Evolutionary conservation across 306 rosid genomes (phyloP), one percentile per base, ranked within the genome.

Genomic region (Vigna reflexopilosa): DNA sequence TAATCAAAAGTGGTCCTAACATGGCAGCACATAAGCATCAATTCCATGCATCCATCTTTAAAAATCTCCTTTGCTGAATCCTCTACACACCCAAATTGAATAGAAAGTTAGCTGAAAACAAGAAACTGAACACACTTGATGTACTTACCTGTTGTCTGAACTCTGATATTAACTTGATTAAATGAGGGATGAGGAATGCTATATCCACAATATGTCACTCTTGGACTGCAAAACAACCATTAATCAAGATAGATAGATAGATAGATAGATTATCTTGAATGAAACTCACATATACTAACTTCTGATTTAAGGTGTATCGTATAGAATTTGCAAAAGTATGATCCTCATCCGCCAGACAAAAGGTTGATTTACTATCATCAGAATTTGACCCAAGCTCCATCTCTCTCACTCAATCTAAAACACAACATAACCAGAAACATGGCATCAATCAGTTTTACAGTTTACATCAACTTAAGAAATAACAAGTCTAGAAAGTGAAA

Each of bases 141-240:
- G 2, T 65, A 42, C 0, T 40, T 19, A 89, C 98, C 91, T 61
- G 93, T 94, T 45, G 97, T 89, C 70, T 92, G 96, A 57, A 92
- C 88, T 86, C 98, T 84, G 61, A 92, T 79, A 77, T 94, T 94
- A 73, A 94, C 98, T 22, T 83, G 88, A 72, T 88, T 92, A 6
- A 92, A 96, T 30, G 94, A 94, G 50, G 93, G 98, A 86, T 94
- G 97, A 76, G 98, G 97, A 78, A 90, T 94, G 94, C 89, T 94
- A 78, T 92, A 90, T 38, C 97, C 98, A 55, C 87, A 80, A 71
- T 89, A 94, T 73, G 87, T 66, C 52, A 86, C 87, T 70, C 96
- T 86, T 72, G 94, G 96, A 86, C 96, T 89, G 92, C 89, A 87
- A 81, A 49, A 73, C 7, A 85, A 85, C 26, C 77, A 65, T 2